Evolutionary conservation across 495 filamentous ascomycete species (phyloP), one percentile per base, ranked within the genome.

Genomic region (Podospora tetraspora): DNA sequence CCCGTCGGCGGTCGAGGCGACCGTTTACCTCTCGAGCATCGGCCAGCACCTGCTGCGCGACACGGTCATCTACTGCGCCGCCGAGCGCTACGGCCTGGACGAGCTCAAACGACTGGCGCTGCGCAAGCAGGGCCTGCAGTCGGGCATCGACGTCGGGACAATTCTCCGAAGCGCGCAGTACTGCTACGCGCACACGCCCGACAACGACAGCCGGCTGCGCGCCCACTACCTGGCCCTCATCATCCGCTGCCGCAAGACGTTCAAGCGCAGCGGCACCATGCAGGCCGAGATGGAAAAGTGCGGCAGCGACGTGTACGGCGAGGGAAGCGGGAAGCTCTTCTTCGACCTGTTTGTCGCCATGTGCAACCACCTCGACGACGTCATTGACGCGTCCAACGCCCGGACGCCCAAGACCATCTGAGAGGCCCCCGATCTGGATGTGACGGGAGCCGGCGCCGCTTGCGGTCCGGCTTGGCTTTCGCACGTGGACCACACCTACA

Each of bases 281-380:
- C 92, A 96, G 86, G 88, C 90, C 83, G 93, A 97, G 85, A 97
- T 97, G 93, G 91, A 96, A 81, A 88, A 87, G 78, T 73, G 70
- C 73, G 76, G 76, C 73, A 71, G 73, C 76, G 73, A 72, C 61
- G 73, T 72, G 66, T 78, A 78, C 69, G 78, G 77, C 71, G 75
- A 74, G 64, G 92, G 91, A 69, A 92, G 89, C 75, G 89, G 89
- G 75, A 89, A 91, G 83, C 85, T 97, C 77, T 97, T 96, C 85
- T 97, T 97, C 82, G 93, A 97, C 85, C 84, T 97, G 78, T 97
- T 97, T 80, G 93, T 97, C 73, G 92, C 93, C 69, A 91, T 97
- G 91, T 95, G 92, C 85, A 96, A 96, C 81, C 92, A 96, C 83
- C 89, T 97, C 76, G 92, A 96, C 84, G 92, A 96, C 79, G 85